These are phyloP conservation scores for Lactarius evosmus DNA, from an alignment of 768 basidiomycete genomes.

Conservation along the genomic window DNA sequence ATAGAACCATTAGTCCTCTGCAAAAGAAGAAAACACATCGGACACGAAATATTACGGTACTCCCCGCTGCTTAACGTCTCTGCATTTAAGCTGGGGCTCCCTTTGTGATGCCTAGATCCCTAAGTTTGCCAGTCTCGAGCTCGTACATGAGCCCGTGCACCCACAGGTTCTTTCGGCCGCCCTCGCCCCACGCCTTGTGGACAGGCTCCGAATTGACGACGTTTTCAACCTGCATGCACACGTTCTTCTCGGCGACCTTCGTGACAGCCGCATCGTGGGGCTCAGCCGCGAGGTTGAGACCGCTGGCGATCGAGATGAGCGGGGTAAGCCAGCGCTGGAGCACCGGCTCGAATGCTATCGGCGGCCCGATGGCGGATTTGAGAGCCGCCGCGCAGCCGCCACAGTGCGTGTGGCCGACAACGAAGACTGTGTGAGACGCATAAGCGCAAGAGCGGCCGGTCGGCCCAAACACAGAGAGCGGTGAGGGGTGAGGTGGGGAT, in stretches of 20 bases:
- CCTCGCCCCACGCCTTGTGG: conserved; percentile 32
- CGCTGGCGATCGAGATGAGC: conserved; percentile 51
- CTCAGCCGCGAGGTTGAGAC: conserved; percentile 43
- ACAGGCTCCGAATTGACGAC: conserved; percentile 30
- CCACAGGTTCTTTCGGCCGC: conserved; percentile 41
- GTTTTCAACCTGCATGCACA: conserved; percentile 33
- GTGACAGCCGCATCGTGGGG: conserved; percentile 37
- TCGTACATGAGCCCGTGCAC: conserved; percentile 54
- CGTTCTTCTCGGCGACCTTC: conserved; percentile 26
- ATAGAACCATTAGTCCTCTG: not conserved
- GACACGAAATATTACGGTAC: not conserved
- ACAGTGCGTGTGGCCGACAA: conserved; percentile 82
- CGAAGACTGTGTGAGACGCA: conserved; percentile 54
- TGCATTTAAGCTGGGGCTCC: not conserved
- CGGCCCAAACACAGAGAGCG: not conserved
- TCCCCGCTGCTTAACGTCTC: not conserved
- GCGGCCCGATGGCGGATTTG: conserved; percentile 39
- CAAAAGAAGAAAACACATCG: too few relatives aligned
- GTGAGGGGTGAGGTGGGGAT: not conserved
- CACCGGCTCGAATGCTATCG: conserved; percentile 37
- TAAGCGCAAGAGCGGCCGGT: too few relatives aligned
- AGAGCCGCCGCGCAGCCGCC: conserved; percentile 68
- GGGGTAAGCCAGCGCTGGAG: conserved; percentile 73
- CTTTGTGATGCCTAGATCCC: conserved; percentile 30
- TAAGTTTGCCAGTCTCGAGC: conserved; percentile 33